Percentiles rank a stretch among this genome's conserved stretches.
Evolutionary conservation across 2,329 filamentous ascomycete species (phyloP).

Genomic region (Exophiala sideris): DNA sequence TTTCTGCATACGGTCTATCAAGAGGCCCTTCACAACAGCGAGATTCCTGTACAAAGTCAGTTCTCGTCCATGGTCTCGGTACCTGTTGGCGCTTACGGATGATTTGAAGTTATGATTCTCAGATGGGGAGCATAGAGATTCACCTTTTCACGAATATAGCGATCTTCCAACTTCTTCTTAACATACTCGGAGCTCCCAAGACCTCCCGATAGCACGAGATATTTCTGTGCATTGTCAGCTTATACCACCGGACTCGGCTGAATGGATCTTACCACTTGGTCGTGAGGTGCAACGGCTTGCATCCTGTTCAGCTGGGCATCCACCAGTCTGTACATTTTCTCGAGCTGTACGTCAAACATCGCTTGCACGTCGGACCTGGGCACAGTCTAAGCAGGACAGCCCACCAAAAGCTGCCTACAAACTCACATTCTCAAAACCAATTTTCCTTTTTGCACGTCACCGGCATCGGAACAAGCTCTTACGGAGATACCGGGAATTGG

Average conservation of each 20-base stretch:
- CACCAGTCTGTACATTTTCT: conserved; percentile 33
- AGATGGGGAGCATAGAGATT: conserved; percentile 27
- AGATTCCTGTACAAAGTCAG: conserved; percentile 26
- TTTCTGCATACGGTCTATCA: conserved; percentile 34
- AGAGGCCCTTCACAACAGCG: conserved; percentile 35
- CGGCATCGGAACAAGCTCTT: not conserved
- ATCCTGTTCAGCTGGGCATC: conserved; percentile 30
- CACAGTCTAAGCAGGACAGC: no score
- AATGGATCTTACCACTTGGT: conserved; percentile 29
- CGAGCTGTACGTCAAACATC: conserved; percentile 30
- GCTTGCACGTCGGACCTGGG: conserved; percentile 26
- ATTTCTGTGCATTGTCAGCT: conserved; percentile 18
- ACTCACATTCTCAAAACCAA: no score
- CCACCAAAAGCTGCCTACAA: no score
- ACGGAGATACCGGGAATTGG: not conserved
- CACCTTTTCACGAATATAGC: conserved; percentile 24
- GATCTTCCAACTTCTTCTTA: conserved; percentile 28
- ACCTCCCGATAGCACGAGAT: conserved; percentile 35
- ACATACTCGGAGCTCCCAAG: conserved; percentile 36
- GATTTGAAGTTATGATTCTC: conserved; percentile 33
- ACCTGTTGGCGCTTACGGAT: conserved; percentile 24
- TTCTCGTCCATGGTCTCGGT: no score
- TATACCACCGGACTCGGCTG: no score
- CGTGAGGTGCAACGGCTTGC: conserved; percentile 25
- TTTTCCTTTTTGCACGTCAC: not conserved